Evolutionary conservation across 768 basidiomycete genomes (phyloP), one percentile per base, ranked within the genome.

Genomic region (Podaxis sp.): DNA sequence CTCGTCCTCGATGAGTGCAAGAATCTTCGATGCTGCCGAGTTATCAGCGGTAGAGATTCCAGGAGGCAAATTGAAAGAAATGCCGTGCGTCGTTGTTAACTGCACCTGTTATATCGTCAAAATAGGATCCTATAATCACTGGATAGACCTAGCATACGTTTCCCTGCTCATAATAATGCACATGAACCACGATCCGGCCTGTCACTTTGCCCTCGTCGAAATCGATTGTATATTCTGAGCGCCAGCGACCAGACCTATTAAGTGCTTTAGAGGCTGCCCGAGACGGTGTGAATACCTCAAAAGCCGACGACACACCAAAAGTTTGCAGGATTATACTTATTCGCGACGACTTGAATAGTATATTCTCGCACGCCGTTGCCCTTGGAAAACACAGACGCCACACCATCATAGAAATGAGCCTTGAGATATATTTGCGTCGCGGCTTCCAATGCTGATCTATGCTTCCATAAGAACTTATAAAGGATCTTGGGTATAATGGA

Each of bases 101-200:
- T 99, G 97, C 36, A 98, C 96, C 93, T 98, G 67, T 19, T 36
- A 24, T 49, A 48, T 0, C 15, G 46, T 62, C 42, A 63, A 33
- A 44, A 63, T 49, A 48, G 4, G 56, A n/a, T 13, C 19, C 39
- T 36, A 11, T 3, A 33, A 36, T 19, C 17, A 39, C 36, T 12
- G 9, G 9, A 17, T 6, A 40, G 30, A 46, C 11, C 39, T 28
- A 4, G 68, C 87, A 56, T 60, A 96, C 94, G 72, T 96, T 96
- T 67, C 96, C 96, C 72, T 97, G 94, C 73, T 99, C 97, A 70
- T 96, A 99, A 71, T 99, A 99, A 74, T 99, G 97, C 12, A 98
- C 89, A 68, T 95, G 92, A 49, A 92, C 84, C 7, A 89, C 79
- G 15, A 97, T 85, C 68, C 79, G 84, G 0, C 95, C 95, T n/a